Evolutionary conservation across 169 alveolate species (phyloP).

Genomic region (Plasmodium ovale): DNA sequence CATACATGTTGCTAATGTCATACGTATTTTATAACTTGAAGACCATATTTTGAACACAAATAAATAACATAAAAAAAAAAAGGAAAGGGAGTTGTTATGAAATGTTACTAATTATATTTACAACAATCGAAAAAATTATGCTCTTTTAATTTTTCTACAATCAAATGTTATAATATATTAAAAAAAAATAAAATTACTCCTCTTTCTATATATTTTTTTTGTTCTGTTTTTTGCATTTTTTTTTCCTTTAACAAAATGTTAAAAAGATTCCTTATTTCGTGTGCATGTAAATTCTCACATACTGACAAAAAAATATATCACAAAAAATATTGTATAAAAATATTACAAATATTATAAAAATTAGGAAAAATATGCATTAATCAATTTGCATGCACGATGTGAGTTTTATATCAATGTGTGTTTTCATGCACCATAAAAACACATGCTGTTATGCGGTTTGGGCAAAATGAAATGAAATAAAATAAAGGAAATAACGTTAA

Average conservation of each 20-base stretch:
- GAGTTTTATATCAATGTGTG: slow-evolving; percentile 29
- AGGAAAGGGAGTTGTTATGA: slow-evolving; percentile 1
- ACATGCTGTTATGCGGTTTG: slow-evolving; percentile 14
- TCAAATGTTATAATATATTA: slow-evolving; percentile 20
- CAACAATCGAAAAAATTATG: slow-evolving; percentile 38
- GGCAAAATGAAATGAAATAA: neutral
- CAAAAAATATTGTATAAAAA: neutral
- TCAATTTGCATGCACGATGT: slow-evolving; percentile 58
- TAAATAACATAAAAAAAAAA: slow-evolving; percentile 15
- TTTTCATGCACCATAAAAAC: slow-evolving; percentile 58
- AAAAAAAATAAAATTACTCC: slow-evolving; percentile 24
- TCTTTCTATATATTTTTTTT: slow-evolving; percentile 29
- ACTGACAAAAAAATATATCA: slow-evolving; percentile 14
- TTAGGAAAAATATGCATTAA: slow-evolving; percentile 14
- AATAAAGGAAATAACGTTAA: slow-evolving; percentile 4
- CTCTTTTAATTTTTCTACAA: slow-evolving; percentile 54
- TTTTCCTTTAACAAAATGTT: slow-evolving; percentile 22
- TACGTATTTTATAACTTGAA: slow-evolving; percentile 27
- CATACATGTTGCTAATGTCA: slow-evolving; percentile 2
- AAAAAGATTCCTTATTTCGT: slow-evolving; percentile 51
- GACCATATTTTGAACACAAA: slow-evolving; percentile 17
- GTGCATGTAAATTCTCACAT: slow-evolving; percentile 67
- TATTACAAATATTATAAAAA: neutral
- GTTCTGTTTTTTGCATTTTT: neutral
- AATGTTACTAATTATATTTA: slow-evolving; percentile 12